These are phyloP conservation scores for Malassezia yamatoensis DNA, from an alignment of 1,284 basidiomycete species.

Conservation along the genomic window DNA sequence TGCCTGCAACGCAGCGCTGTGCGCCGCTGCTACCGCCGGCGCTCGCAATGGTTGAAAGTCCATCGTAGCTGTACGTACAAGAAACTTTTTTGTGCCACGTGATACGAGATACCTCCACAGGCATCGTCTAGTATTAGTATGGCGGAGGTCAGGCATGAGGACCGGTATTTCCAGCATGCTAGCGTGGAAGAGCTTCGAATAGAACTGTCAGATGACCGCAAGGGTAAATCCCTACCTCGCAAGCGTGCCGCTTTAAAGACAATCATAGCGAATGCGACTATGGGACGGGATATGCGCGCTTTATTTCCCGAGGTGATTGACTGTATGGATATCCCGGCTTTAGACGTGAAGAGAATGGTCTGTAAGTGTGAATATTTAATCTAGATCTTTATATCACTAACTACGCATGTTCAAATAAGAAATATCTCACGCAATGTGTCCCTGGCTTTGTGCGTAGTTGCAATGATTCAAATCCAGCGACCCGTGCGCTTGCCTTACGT, in stretches of 20 bases:
- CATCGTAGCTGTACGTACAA: slow-evolving; percentile 7
- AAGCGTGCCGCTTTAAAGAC: slow-evolving; percentile 45
- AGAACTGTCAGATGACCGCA: slow-evolving; percentile 44
- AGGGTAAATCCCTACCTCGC: slow-evolving; percentile 42
- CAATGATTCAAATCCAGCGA: slow-evolving; percentile 78
- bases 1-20: background rate
- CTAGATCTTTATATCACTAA: slow-evolving; percentile 63
- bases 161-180: slow-evolving; percentile 45
- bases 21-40: slow-evolving; percentile 3
- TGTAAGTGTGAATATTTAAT: slow-evolving; percentile 9
- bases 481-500: slow-evolving; percentile 80
- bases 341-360: slow-evolving; percentile 94
- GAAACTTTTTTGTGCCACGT: slow-evolving; percentile 15
- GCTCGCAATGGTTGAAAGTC: slow-evolving; percentile 17
- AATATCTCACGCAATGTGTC: slow-evolving; percentile 76
- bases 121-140: slow-evolving; percentile 24
- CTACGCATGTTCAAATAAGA: slow-evolving; percentile 76
- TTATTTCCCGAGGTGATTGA: slow-evolving; percentile 74
- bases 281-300: slow-evolving; percentile 67
- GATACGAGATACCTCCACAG: slow-evolving; percentile 1
- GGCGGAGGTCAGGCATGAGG: slow-evolving; percentile 39
- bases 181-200: slow-evolving; percentile 43
- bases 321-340: slow-evolving; percentile 71
- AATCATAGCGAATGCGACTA: slow-evolving; percentile 48
- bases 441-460: slow-evolving; percentile 85